Conservation (phyloP, 192 early-diverging fungal genomes). For the Coemansia sp. region DNA sequence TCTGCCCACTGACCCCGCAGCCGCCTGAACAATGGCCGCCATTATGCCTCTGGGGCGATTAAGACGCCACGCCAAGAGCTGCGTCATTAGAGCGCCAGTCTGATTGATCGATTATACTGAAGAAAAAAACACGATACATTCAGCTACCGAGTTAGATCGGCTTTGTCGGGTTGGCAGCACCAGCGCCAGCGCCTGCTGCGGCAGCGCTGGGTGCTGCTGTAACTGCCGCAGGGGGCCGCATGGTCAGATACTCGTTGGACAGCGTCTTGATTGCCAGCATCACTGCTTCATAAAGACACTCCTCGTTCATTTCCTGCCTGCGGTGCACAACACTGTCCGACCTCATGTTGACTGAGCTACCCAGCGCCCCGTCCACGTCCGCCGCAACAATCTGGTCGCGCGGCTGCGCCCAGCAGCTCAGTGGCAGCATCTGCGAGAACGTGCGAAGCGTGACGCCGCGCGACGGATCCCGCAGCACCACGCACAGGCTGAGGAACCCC, state of each 20-base stretch:
- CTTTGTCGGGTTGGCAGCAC: too few relatives aligned
- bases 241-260: conserved; percentile 49
- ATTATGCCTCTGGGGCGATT: too few relatives aligned
- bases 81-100: too few relatives aligned
- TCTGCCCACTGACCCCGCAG: too few relatives aligned
- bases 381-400: conserved; percentile 50
- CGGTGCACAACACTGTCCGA: conserved; percentile 38
- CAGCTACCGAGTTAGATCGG: background rate
- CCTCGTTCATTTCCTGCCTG: conserved; percentile 49
- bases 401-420: conserved; percentile 48
- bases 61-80: too few relatives aligned
- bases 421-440: conserved; percentile 53
- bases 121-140: too few relatives aligned
- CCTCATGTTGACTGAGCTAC: conserved; percentile 32
- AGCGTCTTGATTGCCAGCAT: conserved; percentile 49
- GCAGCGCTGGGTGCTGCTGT: background rate
- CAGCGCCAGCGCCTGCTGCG: background rate
- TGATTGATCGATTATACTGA: too few relatives aligned
- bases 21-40: too few relatives aligned
- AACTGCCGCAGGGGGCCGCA: conserved; percentile 16
- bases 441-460: conserved; percentile 40
- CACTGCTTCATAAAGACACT: conserved; percentile 47
- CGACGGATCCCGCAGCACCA: conserved; percentile 36
- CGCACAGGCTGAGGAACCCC: conserved; percentile 36
- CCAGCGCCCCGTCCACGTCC: conserved; percentile 42